Evolutionary conservation across 1,284 basidiomycete genomes (phyloP), one percentile per base, ranked within the genome.

Genomic region (Apiotrichum porosum): DNA sequence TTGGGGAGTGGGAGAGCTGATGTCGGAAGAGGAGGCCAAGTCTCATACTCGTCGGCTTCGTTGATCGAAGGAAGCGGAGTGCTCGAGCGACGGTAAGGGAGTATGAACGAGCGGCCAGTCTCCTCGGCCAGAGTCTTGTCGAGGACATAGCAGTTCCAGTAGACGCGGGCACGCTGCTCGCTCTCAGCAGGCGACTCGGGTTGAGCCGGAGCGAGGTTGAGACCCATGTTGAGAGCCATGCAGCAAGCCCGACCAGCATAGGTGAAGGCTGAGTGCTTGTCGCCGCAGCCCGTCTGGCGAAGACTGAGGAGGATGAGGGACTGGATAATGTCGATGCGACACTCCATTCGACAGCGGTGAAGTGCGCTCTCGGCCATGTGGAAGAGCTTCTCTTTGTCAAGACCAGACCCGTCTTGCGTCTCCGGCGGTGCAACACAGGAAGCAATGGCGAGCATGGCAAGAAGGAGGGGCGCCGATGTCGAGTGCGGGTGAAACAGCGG

Each of bases 321-420:
- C 53, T 76, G 75, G 3, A 70, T 57, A 15, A 65, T 57, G 35
- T 69, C 65, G 19, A 69, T 56, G 9, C 64, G 58, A 13, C 51
- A 52, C 36, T 65, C 62, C 30, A 52, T 55, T 15, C 60, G 51
- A 15, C 53, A 57, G 31, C 57, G 52, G 39, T 60, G 60, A 18
- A 69, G 54, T 9, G 52, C 48, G 13, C 51, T 42, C 37, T 71
- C 63, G 6, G 68, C 68, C 55, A 62, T 60, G 5, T 43, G 40
- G 45, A 65, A 66, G 5, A 89, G 74, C 42, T 77, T 75, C 44
- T 83, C 84, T 57, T 85, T 81, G 45, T 42, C 42, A 59, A 53
- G 26, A 9, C 37, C 42, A 12, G 26, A 28, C 13, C 18, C 14
- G 9, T 46, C 34, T 3, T 23, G 31, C 2, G 42, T 34, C 9